Evolutionary conservation across 2,329 filamentous ascomycete species (phyloP), one percentile per base, ranked within the genome.

Genomic region (Aspergillus sp.): DNA sequence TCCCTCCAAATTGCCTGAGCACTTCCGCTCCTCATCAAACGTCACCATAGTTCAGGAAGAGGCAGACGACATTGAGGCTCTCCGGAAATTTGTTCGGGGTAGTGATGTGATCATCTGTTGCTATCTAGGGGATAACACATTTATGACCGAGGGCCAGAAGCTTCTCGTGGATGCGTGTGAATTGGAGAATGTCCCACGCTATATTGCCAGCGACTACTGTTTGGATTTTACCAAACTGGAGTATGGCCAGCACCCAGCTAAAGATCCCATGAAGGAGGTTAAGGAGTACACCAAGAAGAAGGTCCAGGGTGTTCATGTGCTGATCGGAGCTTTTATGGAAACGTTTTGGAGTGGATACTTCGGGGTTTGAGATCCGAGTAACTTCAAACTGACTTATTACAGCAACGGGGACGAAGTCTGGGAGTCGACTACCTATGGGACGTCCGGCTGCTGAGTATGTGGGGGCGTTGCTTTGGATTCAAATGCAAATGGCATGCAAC

Each of bases 91-190:
- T 57, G 69, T 68, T 14, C 29, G 60, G 5, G 71, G 72, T 16
- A 70, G 68, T 61, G 69, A 78, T 49, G 72, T 78, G 0, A 67
- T 76, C 24, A 67, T 80, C 22, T 80, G 77, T 67, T 73, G 70
- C 59, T 80, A 80, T 57, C 68, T 78, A 0, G 77, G 77, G 16
- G 69, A 73, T 55, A 57, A 72, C n/a, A 60, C 68, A 9, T 59
- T 80, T 45, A 80, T 80, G 79, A 57, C 73, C 1, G 69, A 77
- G 1, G 77, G 77, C 0, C 78, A 22, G 22, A 22, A 22, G 22
- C 22, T 22, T 22, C 22, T 22, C 22, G 22, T 22, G 22, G 22
- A 22, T 22, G 22, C 22, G 22, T 22, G 22, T 22, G 22, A 22
- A 22, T 22, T 22, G 22, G 22, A 22, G 22, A 22, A 22, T 22